Evolutionary conservation across 768 basidiomycete species (phyloP).

Genomic region (Mycena sanguinolenta): DNA sequence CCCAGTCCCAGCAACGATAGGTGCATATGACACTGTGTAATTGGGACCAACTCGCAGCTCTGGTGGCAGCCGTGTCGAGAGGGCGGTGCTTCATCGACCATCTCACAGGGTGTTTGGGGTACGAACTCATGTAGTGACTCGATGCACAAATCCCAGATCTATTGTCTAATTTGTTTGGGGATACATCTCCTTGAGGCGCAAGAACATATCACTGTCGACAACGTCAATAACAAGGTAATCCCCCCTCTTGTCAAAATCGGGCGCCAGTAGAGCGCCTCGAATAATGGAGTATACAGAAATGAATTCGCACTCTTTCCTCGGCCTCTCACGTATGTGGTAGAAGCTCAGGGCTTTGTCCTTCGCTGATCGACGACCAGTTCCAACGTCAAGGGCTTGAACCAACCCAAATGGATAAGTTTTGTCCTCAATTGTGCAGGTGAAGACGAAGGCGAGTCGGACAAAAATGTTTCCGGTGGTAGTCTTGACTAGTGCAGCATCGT

Average conservation of each 20-base stretch:
- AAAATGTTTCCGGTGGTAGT: conserved; percentile 31
- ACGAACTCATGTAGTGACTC: too few species aligned
- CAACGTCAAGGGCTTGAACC: conserved; percentile 37
- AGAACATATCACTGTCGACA: conserved; percentile 39
- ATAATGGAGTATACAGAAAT: conserved; percentile 39
- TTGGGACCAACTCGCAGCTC: too few species aligned
- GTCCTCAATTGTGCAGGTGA: conserved; percentile 29
- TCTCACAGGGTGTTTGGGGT: too few species aligned
- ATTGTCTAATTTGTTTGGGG: too few species aligned
- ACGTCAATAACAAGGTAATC: conserved; percentile 39
- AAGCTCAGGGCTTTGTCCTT: not conserved
- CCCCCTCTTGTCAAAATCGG: conserved; percentile 10
- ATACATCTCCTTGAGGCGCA: conserved; percentile 3
- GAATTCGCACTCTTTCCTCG: conserved; percentile 24
- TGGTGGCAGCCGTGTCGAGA: too few species aligned
- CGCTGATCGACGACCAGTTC: conserved; percentile 6
- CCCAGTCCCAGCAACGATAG: too few species aligned
- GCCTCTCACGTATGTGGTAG: conserved; percentile 13
- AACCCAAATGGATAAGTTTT: conserved; percentile 34
- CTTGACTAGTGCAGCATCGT: conserved; percentile 39
- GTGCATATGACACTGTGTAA: too few species aligned
- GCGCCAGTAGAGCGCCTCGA: conserved; percentile 30
- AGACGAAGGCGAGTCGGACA: conserved; percentile 36
- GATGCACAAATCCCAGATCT: too few species aligned
- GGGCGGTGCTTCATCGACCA: too few species aligned